These are phyloP conservation scores for Tillandsia leiboldiana DNA, from an alignment of 176 grass and related monocot species.

Conservation along the genomic window DNA sequence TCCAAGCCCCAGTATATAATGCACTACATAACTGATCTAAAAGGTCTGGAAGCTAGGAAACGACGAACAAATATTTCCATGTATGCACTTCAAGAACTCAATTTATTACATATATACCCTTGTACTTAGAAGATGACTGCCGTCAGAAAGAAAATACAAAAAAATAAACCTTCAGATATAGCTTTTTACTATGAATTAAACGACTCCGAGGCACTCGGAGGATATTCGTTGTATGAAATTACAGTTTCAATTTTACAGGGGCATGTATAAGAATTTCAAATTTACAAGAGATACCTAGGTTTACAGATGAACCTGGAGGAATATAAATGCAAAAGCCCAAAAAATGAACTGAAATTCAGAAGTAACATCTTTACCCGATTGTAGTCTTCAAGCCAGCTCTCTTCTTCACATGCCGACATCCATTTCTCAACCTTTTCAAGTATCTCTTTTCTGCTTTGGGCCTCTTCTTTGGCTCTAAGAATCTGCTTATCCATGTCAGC, in stretches of 20 bases:
- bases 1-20: no score
- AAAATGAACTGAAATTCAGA: slow-evolving; percentile 11
- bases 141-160: no score
- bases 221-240: background rate
- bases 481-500: slow-evolving; percentile 79
- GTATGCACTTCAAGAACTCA: no score
- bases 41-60: no score
- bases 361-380: slow-evolving; percentile 44
- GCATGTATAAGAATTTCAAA: background rate
- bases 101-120: no score
- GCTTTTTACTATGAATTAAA: no score
- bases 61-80: no score
- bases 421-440: slow-evolving; percentile 83
- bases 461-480: slow-evolving; percentile 80
- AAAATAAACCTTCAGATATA: no score
- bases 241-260: background rate
- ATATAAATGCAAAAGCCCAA: background rate
- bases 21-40: no score
- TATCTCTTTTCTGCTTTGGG: slow-evolving; percentile 80
- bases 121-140: no score
- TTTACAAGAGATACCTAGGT: background rate
- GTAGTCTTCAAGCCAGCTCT: slow-evolving; percentile 98
- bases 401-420: slow-evolving; percentile 91
- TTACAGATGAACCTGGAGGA: background rate
- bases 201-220: no score